Evolutionary conservation across 352 stramenopile species (phyloP), one percentile per base, ranked within the genome.

Genomic region (Phytophthora aleatoria): DNA sequence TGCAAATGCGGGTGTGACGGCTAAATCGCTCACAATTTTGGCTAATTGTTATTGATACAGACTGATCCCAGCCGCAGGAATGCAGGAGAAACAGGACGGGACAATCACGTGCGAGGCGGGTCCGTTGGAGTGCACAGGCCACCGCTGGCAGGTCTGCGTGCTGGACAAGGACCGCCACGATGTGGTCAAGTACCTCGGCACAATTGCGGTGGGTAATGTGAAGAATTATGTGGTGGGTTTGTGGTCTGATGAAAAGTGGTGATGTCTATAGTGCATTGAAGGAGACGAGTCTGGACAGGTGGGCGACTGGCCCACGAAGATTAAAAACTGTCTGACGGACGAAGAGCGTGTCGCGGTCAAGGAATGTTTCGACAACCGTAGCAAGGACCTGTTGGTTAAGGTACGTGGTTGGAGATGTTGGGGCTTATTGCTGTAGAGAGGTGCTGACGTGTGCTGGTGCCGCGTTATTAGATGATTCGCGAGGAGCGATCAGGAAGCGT

Each of bases 171-270:
- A 92, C 67, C 74, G 69, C n/a, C 58, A 79, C 30, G 84, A 92
- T 49, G 80, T 92, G 15, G 66, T 87, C 69, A 92, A 90, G 69
- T 91, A 91, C 49, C 77, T 93, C 20, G 76, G 74, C 35, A 87
- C 71, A 42, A 79, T 95, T 48, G 87, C 83, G 63, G 86, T 94
- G 67, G 33, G 80, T 52, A 35, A 2, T 13, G 4, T 64, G 43
- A 9, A 7, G 8, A 15, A 16, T 36, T 35, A 3, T 50, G 0
- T 38, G n/a, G 13, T 53, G 7, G 28, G 31, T 20, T 53, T 39
- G 8, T 45, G 39, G 11, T 45, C 15, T 45, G 15, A 45, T 5
- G 39, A 20, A 43, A 3, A 5, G 12, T 41, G 35, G 35, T 41
- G 39, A 4, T 45, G 15, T 27, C 5, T 57, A 6, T 12, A 92